These are phyloP conservation scores for Veloboletus limbatus DNA, from an alignment of 1,284 basidiomycete genomes.

Conservation along the genomic window DNA sequence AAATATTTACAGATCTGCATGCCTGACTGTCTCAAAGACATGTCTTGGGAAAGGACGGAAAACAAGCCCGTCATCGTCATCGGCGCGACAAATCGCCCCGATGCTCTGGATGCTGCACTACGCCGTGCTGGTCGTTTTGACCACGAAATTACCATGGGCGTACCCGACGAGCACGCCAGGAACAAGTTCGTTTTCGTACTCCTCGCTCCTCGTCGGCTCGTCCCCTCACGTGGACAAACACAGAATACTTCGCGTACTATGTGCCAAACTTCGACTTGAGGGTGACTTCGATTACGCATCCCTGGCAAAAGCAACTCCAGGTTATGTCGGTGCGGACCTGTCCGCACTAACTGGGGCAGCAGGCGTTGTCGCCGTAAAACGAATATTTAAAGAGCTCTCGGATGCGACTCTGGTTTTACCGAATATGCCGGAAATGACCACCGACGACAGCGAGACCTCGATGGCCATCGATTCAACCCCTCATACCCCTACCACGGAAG, in stretches of 20 bases:
- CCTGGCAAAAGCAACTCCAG: constrained; percentile 91
- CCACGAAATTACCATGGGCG: constrained; percentile 96
- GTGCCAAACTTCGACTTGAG: constrained; percentile 69
- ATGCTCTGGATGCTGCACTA: constrained; percentile 90
- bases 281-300: constrained; percentile 81
- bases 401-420: constrained; percentile 63
- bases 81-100: constrained; percentile 94
- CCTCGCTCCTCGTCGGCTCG: neutral
- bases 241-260: constrained; percentile 82
- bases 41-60: constrained; percentile 89
- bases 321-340: constrained; percentile 95
- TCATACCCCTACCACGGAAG: constrained; percentile 20
- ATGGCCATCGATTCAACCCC: constrained; percentile 52
- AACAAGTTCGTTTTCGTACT: constrained; percentile 66
- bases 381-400: constrained; percentile 87
- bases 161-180: constrained; percentile 87
- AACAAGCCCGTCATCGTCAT: constrained; percentile 93
- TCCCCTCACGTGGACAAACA: neutral
- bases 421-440: constrained; percentile 23
- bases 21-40: constrained; percentile 46
- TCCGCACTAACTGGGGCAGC: constrained; percentile 90
- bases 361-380: constrained; percentile 93
- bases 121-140: constrained; percentile 94
- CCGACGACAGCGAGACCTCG: constrained; percentile 34
- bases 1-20: neutral